Evolutionary conservation across 192 early-diverging fungal species (phyloP), one percentile per base, ranked within the genome.

Genomic region (Backusella parvicylindrica): DNA sequence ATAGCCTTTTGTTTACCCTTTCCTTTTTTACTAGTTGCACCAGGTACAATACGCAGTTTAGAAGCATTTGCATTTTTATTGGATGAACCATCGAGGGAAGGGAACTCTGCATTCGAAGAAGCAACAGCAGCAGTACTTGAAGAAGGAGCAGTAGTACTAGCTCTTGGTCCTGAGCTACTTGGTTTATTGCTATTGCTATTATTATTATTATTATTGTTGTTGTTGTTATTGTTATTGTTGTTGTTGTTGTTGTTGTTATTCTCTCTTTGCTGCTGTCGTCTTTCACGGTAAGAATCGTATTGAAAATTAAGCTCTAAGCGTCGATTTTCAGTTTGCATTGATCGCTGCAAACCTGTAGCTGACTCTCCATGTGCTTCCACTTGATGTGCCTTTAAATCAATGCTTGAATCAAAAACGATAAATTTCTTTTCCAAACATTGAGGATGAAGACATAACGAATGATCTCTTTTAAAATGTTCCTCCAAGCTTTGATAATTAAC

Each of bases 351-450:
- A n/a, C 64, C 71, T 2, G 73, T 3, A n/a, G 30, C 32, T 6
- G 83, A 67, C 1, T 69, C 73, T 6, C 80, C 80, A 50, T 85
- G 84, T 38, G 65, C 75, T 37, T 82, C 80, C 53, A 95, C 91
- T 68, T 95, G 90, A 78, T 99, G 97, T 12, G 89, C 92, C 76
- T 93, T 92, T 37, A 99, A 76, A 81, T 99, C 97, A 69, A 99
- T 88, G n/a, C 95, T 91, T 15, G 93, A 89, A 36, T 87, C 91
- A 86, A 99, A 99, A 2, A 98, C 97, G 28, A 98, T 89, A 91
- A 99, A 98, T 86, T 98, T 99, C 79, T 93, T 90, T 49, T 96
- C 97, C 60, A 96, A 72, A 80, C 97, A 99, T 41, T 90, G 85
- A 8, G 86, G 85, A 23, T 97, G 83, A 69, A 81, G 80, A 81